A percentile compares a stretch with the other conserved stretches of the same genome.
Conservation (phyloP, 2,329 filamentous ascomycete genomes). For the Triangularia setosa region DNA sequence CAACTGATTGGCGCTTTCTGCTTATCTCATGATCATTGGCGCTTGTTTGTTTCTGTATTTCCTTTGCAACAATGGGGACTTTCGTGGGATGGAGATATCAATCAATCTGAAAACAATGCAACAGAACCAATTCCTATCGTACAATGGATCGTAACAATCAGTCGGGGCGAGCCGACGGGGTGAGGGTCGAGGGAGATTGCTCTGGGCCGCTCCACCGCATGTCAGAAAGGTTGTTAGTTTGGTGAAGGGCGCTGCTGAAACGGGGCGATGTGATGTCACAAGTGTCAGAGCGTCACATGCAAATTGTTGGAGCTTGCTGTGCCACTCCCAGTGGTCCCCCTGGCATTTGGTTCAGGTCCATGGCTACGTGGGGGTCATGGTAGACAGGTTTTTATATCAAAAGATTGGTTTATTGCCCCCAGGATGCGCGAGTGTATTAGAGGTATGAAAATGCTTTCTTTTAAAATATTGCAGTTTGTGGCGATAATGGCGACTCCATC, state of each 20-base stretch:
- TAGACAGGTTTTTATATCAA: too few relatives aligned
- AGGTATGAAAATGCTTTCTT: too few relatives aligned
- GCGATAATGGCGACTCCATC: not conserved
- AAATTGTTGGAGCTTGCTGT: constrained; percentile 4
- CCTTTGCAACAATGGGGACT: not conserved
- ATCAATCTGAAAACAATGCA: not conserved
- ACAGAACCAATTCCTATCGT: not conserved
- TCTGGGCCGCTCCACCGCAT: not conserved
- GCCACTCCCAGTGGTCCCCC: not conserved
- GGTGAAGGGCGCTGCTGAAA: constrained; percentile 1
- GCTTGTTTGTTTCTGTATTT: not conserved
- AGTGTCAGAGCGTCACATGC: constrained; percentile 14
- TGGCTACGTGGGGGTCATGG: not conserved
- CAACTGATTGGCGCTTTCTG: constrained; percentile 8
- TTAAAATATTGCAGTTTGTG: not conserved
- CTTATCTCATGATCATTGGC: constrained; percentile 12
- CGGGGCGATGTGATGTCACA: constrained; percentile 18
- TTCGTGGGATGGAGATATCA: not conserved
- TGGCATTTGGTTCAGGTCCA: not conserved
- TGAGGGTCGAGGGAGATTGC: not conserved
- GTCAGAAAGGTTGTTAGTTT: not conserved
- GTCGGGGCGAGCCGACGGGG: not conserved
- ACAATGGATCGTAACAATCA: not conserved
- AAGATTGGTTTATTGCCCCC: too few relatives aligned
- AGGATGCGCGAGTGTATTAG: too few relatives aligned